Percentiles rank a stretch among this genome's conserved stretches.
Evolutionary conservation across 2,329 filamentous ascomycete species (phyloP).

Genomic region (Ciborinia camelliae): DNA sequence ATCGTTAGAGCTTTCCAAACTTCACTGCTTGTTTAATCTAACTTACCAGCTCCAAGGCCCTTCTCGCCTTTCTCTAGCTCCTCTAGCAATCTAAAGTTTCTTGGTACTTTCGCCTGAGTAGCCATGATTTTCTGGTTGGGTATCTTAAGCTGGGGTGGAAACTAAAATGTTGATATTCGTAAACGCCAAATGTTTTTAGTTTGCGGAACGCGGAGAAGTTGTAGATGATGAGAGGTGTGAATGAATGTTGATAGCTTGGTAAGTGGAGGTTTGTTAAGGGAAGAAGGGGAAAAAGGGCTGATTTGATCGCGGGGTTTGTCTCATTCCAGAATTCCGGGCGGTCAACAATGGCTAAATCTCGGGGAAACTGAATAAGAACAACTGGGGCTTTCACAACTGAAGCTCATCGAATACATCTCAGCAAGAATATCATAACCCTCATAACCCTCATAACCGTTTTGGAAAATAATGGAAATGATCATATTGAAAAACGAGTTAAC

Average conservation of each 20-base stretch:
- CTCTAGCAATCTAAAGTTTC: conserved; percentile 94
- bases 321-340: conserved; percentile 8
- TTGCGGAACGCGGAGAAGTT: neutral
- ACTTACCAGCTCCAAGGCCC: conserved; percentile 80
- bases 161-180: neutral
- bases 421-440: conserved; percentile 8
- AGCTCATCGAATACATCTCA: neutral
- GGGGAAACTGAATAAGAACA: conserved; percentile 16
- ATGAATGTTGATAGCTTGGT: conserved; percentile 5
- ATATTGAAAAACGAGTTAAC: conserved; percentile 26
- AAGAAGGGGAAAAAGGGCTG: too few relatives aligned
- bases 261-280: neutral
- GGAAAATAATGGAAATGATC: conserved; percentile 27
- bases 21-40: conserved; percentile 15
- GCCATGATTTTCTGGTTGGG: conserved; percentile 30
- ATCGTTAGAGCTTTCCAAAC: neutral
- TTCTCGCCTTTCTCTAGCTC: conserved; percentile 99
- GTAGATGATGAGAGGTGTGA: neutral
- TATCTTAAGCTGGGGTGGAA: neutral
- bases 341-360: conserved; percentile 18
- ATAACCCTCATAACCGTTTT: too few relatives aligned
- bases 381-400: conserved; percentile 9
- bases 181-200: neutral
- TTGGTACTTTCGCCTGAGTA: conserved; percentile 66
- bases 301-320: conserved; percentile 11